A percentile compares a stretch with the other conserved stretches of the same genome.
These are phyloP conservation scores for Eucalyptus marginata DNA, from an alignment of 345 rosid species.

Conservation along the genomic window DNA sequence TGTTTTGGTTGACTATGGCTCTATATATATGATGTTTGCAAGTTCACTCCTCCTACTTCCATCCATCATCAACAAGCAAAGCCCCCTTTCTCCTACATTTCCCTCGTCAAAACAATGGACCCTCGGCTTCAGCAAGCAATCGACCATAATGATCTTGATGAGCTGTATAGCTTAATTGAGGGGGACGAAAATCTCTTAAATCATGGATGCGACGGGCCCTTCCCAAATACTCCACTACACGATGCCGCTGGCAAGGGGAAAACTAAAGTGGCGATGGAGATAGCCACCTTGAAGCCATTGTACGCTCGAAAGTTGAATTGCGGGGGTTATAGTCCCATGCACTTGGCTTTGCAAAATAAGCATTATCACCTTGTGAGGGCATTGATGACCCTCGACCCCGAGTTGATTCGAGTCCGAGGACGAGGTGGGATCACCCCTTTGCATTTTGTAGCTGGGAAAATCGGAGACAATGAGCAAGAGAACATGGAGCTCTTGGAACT, in stretches of 20 bases:
- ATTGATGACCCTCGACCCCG: not conserved
- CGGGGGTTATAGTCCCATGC: constrained; percentile 10
- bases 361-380: not conserved
- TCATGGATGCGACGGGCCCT: not conserved
- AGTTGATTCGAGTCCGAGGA: constrained; percentile 12
- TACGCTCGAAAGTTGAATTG: constrained; percentile 9
- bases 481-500: not conserved
- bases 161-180: too few species aligned
- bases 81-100: not conserved
- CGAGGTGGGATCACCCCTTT: constrained; percentile 13
- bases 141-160: too few species aligned
- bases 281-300: constrained; percentile 8
- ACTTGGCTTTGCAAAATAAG: constrained; percentile 8
- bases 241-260: not conserved
- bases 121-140: not conserved
- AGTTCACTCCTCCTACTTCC: not conserved
- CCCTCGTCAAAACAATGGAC: not conserved
- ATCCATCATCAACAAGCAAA: not conserved
- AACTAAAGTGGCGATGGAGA: not conserved
- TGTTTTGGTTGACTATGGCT: not conserved
- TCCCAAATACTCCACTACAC: not conserved
- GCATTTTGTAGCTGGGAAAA: constrained; percentile 2
- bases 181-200: too few species aligned
- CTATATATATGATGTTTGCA: not conserved
- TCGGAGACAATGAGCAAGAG: not conserved